Base-by-base conservation (phyloP, 1,284 basidiomycete species). In the Moniliella sp. region DNA sequence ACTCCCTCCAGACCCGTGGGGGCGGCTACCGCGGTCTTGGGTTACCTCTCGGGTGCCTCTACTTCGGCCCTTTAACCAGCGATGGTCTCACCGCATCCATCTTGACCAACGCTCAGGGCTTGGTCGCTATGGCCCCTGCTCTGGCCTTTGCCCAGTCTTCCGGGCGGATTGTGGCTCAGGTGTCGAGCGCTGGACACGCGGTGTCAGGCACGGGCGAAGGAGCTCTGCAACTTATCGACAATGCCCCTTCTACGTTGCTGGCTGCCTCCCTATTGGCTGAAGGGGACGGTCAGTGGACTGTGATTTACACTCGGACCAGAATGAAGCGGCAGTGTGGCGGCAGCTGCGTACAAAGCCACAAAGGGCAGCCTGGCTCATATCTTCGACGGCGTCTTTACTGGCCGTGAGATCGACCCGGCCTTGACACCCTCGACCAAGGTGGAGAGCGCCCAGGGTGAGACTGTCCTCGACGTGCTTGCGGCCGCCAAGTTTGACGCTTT, bases 371-470 rank as follows among this genome's bases (percentile, higher is more conserved):
- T 57, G 17, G 43, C 52, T 18, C 56, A 59, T 43, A 39, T 59
- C 40, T 59, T 59, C 31, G 56, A 59, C 32, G 56, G 54, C 18
- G 54, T 54, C 30, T 57, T n/a, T 42, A 39, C 46, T 15, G 56
- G 41, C 30, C 40, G 45, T 16, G 48, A 59, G 35, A 34, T 56
- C 8, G 50, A 52, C 31, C 25, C 34, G 18, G 40, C 33, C 38
- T 33, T 36, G 39, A n/a, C 28, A 36, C 37, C 63, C 23, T 25
- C 15, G 9, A 8, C 21, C 18, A 25, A 46, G 48, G 9, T 27
- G 38, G 28, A 33, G 39, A 29, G 84, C 84, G 50, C 64, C 83
- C 33, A 66, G 73, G 28, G 81, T 40, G 86, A 50, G 86, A 23
- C 37, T n/a, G 27, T 27, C n/a, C 28, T 28, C n/a, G 38, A 38